Evolutionary conservation across 192 early-diverging fungal genomes (phyloP), one percentile per base, ranked within the genome.

Genomic region (Coemansia sp.): DNA sequence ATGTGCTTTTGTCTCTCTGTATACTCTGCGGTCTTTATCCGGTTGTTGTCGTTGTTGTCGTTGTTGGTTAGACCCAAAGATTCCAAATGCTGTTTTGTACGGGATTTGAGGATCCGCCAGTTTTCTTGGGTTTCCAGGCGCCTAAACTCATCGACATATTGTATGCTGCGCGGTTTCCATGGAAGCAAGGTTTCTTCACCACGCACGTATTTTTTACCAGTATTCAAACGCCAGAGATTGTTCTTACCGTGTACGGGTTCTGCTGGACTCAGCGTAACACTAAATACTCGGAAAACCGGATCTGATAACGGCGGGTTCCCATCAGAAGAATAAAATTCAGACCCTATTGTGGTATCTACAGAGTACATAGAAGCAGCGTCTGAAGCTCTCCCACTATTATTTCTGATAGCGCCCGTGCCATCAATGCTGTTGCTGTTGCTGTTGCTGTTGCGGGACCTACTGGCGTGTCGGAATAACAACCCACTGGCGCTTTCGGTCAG

Each of bases 141-240:
- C 22, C 70, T 60, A 40, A 71, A 89, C 40, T 86, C 88, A 48
- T 84, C 79, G 18, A 93, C 74, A 38, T 88, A 71, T 0, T 83
- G 87, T 4, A 93, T 81, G 25, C 90, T 87, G 7, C 90, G 83
- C 1, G 91, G 91, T 56, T 85, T 84, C 90, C 90, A 91, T 3
- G 78, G 72, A 5, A 73, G 79, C 56, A 93, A 73, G 28, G 84
- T 79, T 51, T 93, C 91, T 50, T 90, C 87, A 49, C 91, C 91
- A 7, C 87, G 85, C 16, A 93, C 86, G 67, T 89, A 89, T 60
- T 88, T 85, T 17, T 80, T 78, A 22, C 84, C 85, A 1, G 87
- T 88, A 69, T 88, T 88, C 40, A 87, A 71, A 7, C 87, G 71
- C 91, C 91, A 93, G 18, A 93, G 60, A 17, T 76, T 67, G 18